Conservation (phyloP, 176 grass and related monocot species). For the Olyra latifolia region DNA sequence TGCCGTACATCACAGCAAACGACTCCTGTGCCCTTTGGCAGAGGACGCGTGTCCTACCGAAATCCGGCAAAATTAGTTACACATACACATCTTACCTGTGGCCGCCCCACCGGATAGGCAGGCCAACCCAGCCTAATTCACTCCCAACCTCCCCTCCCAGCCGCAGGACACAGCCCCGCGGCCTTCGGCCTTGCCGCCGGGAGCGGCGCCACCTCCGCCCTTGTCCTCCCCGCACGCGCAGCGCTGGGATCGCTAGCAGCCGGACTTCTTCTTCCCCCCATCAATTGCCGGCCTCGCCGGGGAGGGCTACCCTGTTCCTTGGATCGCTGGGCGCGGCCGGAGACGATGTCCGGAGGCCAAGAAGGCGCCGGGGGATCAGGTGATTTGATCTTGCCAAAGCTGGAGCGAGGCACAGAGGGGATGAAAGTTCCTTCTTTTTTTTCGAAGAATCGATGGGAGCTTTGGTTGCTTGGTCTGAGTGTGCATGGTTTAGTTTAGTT, state of each 20-base stretch:
- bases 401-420: not conserved
- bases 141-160: slow-evolving; percentile 9
- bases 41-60: too few species aligned
- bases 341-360: slow-evolving; percentile 37
- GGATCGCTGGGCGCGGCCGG: not conserved
- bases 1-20: too few species aligned
- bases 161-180: slow-evolving; percentile 13
- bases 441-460: not conserved
- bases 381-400: slow-evolving; percentile 10
- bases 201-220: not conserved
- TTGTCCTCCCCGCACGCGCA: not conserved
- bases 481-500: not conserved
- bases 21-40: too few species aligned
- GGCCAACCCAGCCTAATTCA: not conserved
- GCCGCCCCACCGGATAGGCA: not conserved
- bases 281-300: not conserved
- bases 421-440: not conserved
- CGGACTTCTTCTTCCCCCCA: not conserved
- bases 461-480: not conserved
- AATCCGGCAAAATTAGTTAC: not conserved
- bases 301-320: not conserved
- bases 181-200: slow-evolving; percentile 11
- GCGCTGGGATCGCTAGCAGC: not conserved
- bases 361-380: slow-evolving; percentile 34
- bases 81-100: not conserved